Conservation (phyloP, 2,329 filamentous ascomycete species). For the Fusarium sp. region DNA sequence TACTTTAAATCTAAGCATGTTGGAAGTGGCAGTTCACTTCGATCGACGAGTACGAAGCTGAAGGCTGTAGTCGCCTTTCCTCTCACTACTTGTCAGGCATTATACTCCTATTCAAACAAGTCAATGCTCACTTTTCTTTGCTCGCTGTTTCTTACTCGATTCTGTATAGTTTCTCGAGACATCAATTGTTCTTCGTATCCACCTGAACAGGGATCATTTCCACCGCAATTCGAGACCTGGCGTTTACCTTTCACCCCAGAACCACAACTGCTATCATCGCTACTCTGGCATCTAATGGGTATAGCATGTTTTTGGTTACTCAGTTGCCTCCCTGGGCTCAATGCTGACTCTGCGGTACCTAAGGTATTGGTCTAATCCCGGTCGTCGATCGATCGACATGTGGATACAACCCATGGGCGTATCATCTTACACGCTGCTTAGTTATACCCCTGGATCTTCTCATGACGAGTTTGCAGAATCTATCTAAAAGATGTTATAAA, state of each 20-base stretch:
- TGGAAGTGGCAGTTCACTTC: too few relatives aligned
- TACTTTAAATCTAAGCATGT: too few relatives aligned
- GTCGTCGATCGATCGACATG: slow-evolving; percentile 10
- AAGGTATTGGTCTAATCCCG: too few relatives aligned
- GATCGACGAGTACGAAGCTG: too few relatives aligned
- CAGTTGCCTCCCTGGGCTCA: background rate
- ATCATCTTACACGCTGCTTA: slow-evolving; percentile 33
- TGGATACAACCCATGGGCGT: slow-evolving; percentile 14
- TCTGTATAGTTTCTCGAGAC: too few relatives aligned
- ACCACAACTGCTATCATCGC: background rate
- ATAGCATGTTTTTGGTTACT: background rate
- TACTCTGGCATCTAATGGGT: background rate
- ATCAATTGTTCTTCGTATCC: slow-evolving; percentile 9
- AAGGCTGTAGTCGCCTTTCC: background rate
- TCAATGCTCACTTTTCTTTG: background rate
- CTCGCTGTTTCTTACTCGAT: too few relatives aligned
- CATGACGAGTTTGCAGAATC: background rate
- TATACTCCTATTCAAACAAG: background rate
- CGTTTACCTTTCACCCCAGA: slow-evolving; percentile 4
- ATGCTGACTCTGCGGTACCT: background rate
- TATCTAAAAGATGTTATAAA: too few relatives aligned
- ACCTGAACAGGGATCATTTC: slow-evolving; percentile 26
- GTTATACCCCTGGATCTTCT: background rate
- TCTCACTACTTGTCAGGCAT: background rate
- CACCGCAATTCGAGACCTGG: slow-evolving; percentile 33